phyloP scores from a whole-genome alignment of 2,329 filamentous ascomycete species.

The Scleromitrula shiraiana region DNA sequence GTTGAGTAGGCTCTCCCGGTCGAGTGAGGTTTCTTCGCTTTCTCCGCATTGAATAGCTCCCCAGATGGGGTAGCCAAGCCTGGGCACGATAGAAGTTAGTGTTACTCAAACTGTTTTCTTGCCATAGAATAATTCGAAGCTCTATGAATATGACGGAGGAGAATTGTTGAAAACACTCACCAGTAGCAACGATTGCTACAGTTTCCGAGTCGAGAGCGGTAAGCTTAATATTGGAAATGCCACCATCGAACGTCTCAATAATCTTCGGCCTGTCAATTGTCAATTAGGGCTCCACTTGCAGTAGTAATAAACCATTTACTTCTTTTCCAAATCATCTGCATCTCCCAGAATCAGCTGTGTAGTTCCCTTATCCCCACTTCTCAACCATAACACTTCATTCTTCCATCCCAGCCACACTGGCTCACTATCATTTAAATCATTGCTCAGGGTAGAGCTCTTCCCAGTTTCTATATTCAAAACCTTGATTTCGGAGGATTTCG shows the following conservation, averaged over 20 bases:
- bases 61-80: slow-evolving; percentile 62
- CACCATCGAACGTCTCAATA: slow-evolving; percentile 42
- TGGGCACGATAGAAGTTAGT: neutral
- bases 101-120: neutral
- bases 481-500: slow-evolving; percentile 59
- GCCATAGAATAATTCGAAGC: neutral
- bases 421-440: slow-evolving; percentile 58
- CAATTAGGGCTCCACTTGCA: neutral
- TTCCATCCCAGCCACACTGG: slow-evolving; percentile 58
- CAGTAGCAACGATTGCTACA: slow-evolving; percentile 48
- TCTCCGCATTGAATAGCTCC: slow-evolving; percentile 57
- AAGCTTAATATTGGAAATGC: slow-evolving; percentile 51
- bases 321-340: slow-evolving; percentile 20
- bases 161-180: neutral
- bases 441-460: slow-evolving; percentile 56
- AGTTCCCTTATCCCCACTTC: slow-evolving; percentile 47
- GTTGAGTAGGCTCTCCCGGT: slow-evolving; percentile 64
- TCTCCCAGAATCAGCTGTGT: slow-evolving; percentile 25
- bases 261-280: slow-evolving; percentile 33
- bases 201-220: slow-evolving; percentile 42
- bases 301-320: slow-evolving; percentile 16
- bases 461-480: slow-evolving; percentile 62
- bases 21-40: slow-evolving; percentile 50
- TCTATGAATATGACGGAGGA: neutral
- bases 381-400: slow-evolving; percentile 26